Percentiles rank a stretch among this genome's conserved stretches.
Conservation (phyloP, 805 yeast species). For the Candida saitoana region DNA sequence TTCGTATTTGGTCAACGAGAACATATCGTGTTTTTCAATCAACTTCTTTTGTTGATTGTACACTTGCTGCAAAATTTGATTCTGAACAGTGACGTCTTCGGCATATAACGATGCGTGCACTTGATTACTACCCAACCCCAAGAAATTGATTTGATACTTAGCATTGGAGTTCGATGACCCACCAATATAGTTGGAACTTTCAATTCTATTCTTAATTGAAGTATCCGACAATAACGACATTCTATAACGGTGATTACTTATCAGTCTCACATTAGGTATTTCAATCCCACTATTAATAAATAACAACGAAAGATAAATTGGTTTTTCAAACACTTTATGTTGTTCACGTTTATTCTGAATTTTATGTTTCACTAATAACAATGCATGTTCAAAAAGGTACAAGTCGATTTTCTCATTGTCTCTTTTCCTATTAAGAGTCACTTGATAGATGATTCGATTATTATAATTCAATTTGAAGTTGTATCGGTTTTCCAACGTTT, state of each 20-base stretch:
- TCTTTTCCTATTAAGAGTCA: slow-evolving; percentile 62
- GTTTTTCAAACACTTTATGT: slow-evolving; percentile 84
- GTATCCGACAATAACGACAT: slow-evolving; percentile 37
- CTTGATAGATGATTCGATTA: slow-evolving; percentile 76
- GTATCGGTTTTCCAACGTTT: slow-evolving; percentile 78
- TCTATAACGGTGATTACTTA: slow-evolving; percentile 32
- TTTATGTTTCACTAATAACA: slow-evolving; percentile 81
- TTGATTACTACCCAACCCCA: slow-evolving; percentile 51
- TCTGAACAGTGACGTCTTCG: slow-evolving; percentile 59
- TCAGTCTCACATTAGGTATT: slow-evolving; percentile 53
- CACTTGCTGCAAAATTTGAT: slow-evolving; percentile 74
- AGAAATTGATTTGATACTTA: slow-evolving; percentile 48
- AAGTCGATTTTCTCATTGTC: slow-evolving; percentile 80
- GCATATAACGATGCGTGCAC: slow-evolving; percentile 53
- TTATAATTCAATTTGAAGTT: slow-evolving; percentile 83
- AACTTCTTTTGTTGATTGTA: slow-evolving; percentile 74
- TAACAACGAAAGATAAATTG: slow-evolving; percentile 74
- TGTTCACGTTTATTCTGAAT: slow-evolving; percentile 86
- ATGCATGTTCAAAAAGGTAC: slow-evolving; percentile 82
- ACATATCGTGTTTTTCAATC: slow-evolving; percentile 70
- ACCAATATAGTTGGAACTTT: slow-evolving; percentile 22
- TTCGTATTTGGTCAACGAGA: slow-evolving; percentile 69
- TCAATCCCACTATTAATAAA: slow-evolving; percentile 77
- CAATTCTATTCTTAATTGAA: slow-evolving; percentile 24
- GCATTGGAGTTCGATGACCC: slow-evolving; percentile 21